phyloP scores from a whole-genome alignment of 2,329 filamentous ascomycete genomes.

The Gaeumannomyces tritici region DNA sequence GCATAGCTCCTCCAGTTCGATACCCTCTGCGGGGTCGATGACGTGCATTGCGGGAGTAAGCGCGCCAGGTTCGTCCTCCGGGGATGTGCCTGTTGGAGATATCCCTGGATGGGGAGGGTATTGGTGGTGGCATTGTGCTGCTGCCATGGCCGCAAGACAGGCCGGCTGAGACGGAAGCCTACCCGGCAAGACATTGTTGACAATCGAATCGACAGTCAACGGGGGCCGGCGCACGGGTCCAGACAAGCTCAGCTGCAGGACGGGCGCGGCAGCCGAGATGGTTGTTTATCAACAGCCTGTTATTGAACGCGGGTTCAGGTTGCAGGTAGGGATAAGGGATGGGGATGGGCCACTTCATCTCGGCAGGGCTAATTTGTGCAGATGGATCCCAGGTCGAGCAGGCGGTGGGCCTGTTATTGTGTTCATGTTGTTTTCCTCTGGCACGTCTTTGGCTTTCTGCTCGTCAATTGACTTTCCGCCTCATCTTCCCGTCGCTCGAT shows the following conservation, averaged over 20 bases:
- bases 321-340: too few species aligned
- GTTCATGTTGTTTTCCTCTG: too few species aligned
- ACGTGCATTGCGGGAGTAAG: not conserved
- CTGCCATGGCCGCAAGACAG: not conserved
- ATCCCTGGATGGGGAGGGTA: not conserved
- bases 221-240: not conserved
- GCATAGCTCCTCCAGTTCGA: constrained; percentile 23
- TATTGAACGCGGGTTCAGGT: not conserved
- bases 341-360: not conserved
- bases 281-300: not conserved
- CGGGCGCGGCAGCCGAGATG: not conserved
- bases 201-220: too few species aligned
- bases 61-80: not conserved
- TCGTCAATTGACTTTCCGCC: not conserved
- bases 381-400: not conserved
- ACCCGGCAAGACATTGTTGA: not conserved
- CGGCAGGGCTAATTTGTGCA: not conserved
- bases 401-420: not conserved
- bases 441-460: not conserved
- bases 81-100: not conserved
- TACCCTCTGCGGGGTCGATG: not conserved
- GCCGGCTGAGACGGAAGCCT: not conserved
- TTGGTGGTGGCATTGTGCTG: not conserved
- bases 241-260: not conserved
- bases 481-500: not conserved